Percentiles rank a stretch among this genome's conserved stretches.
phyloP scores from a whole-genome alignment of 225 moss, liverwort and hornwort species.

The Physcomitrium patens region DNA sequence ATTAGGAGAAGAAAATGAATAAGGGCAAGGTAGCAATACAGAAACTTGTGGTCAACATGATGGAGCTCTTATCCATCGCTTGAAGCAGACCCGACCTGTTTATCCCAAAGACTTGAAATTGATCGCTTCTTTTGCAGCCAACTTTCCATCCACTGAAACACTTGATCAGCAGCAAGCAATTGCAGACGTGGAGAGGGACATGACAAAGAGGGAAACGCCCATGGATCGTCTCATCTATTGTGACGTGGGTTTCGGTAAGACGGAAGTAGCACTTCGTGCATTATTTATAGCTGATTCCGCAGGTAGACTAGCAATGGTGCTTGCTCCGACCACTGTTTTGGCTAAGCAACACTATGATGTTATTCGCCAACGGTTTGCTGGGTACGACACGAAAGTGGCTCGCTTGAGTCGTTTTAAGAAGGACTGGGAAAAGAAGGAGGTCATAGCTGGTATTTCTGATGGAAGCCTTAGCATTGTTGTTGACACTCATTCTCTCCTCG shows the following conservation, averaged over 20 bases:
- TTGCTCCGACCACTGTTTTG: conserved; percentile 85
- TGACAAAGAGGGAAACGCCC: conserved; percentile 84
- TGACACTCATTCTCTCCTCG: conserved; percentile 90
- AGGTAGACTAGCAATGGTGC: conserved; percentile 85
- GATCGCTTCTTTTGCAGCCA: conserved; percentile 60
- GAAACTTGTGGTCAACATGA: conserved; percentile 96
- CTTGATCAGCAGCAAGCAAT: conserved; percentile 85
- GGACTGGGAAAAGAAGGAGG: conserved; percentile 79
- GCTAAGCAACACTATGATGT: conserved; percentile 94
- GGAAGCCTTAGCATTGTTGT: conserved; percentile 80
- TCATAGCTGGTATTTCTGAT: conserved; percentile 77
- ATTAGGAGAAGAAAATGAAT: conserved; percentile 84
- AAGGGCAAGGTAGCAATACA: conserved; percentile 93
- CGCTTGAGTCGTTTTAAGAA: conserved; percentile 92
- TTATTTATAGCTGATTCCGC: conserved; percentile 64
- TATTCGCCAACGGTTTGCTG: conserved; percentile 71
- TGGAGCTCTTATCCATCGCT: conserved; percentile 89
- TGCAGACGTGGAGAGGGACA: conserved; percentile 76
- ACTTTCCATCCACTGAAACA: conserved; percentile 78
- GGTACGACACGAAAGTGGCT: conserved; percentile 72
- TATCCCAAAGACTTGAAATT: conserved; percentile 52
- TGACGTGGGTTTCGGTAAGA: conserved; percentile 95
- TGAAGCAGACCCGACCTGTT: conserved; percentile 78
- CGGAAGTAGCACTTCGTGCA: conserved; percentile 90
- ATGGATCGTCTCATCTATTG: conserved; percentile 96